A percentile compares a stretch with the other conserved stretches of the same genome.
phyloP scores from a whole-genome alignment of 208 protist genomes.

The Leishmania guyanensis region DNA sequence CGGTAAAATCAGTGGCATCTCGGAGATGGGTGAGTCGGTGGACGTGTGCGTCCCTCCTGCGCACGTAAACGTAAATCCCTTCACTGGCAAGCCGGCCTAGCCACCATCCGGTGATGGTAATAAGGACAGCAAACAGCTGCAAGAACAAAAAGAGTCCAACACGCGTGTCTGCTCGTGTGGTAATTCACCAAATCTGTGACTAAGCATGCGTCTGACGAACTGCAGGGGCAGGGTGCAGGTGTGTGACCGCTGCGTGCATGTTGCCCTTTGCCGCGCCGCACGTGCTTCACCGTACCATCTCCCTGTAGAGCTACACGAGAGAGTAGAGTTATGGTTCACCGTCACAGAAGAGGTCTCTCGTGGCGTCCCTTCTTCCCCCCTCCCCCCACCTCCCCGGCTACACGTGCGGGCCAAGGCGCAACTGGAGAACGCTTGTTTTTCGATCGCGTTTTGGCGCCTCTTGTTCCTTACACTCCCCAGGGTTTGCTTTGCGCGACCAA shows the following conservation, averaged over 20 bases:
- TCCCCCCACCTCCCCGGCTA: neutral
- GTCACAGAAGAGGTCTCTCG: neutral
- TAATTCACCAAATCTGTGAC: neutral
- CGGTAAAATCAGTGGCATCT: slow-evolving; percentile 89
- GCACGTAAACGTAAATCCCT: slow-evolving; percentile 85
- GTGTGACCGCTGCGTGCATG: neutral
- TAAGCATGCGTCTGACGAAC: neutral
- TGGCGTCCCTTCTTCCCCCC: neutral
- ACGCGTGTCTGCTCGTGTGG: neutral
- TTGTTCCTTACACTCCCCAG: neutral
- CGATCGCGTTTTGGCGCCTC: neutral
- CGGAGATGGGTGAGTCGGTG: slow-evolving; percentile 77
- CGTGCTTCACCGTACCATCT: neutral
- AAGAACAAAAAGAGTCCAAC: neutral
- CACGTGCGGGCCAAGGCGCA: neutral
- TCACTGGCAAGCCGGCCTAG: slow-evolving; percentile 46
- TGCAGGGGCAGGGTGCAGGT: neutral
- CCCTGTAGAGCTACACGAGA: neutral
- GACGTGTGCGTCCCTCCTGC: slow-evolving; percentile 81
- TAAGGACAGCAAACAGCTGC: neutral
- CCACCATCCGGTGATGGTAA: neutral
- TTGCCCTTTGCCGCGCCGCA: neutral
- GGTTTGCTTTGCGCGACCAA: neutral
- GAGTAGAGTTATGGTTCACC: neutral
- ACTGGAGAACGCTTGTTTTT: neutral